phyloP scores from a whole-genome alignment of 2,329 filamentous ascomycete species.

The Aspergillus calidoustus region DNA sequence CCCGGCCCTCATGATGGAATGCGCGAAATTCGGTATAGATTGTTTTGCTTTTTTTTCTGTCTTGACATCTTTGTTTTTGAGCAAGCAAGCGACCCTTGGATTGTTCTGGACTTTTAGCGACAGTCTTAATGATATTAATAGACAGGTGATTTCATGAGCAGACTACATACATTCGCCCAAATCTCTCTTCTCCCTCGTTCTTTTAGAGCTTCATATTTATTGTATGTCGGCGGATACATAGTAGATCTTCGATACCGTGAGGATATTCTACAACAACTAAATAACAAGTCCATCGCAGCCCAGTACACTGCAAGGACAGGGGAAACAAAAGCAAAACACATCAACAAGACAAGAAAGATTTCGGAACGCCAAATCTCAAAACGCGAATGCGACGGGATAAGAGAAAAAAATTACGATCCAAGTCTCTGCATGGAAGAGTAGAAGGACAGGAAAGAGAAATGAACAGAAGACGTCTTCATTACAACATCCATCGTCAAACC shows the following conservation, averaged over 20 bases:
- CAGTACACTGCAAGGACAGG: not conserved
- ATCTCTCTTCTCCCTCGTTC: not conserved
- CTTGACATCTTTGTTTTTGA: not conserved
- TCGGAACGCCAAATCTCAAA: not conserved
- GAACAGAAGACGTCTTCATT: not conserved
- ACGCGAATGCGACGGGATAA: not conserved
- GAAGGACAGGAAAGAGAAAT: not conserved
- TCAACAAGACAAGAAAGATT: not conserved
- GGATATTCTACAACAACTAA: not conserved
- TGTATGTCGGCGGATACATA: not conserved
- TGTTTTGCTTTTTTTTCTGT: not conserved
- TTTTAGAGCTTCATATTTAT: not conserved
- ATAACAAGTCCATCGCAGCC: not conserved
- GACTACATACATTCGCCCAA: not conserved
- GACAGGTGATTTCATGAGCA: slow-evolving; percentile 4
- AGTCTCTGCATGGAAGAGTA: not conserved
- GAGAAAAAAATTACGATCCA: not conserved
- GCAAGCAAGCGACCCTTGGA: not conserved
- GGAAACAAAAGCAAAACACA: not conserved
- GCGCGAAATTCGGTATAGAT: not conserved
- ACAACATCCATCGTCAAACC: not conserved
- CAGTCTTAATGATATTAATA: slow-evolving; percentile 10
- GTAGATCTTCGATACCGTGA: not conserved
- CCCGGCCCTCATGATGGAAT: not conserved
- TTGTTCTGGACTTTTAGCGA: slow-evolving; percentile 5